phyloP scores from a whole-genome alignment of 2,329 filamentous ascomycete genomes.

The Colletotrichum musicola region DNA sequence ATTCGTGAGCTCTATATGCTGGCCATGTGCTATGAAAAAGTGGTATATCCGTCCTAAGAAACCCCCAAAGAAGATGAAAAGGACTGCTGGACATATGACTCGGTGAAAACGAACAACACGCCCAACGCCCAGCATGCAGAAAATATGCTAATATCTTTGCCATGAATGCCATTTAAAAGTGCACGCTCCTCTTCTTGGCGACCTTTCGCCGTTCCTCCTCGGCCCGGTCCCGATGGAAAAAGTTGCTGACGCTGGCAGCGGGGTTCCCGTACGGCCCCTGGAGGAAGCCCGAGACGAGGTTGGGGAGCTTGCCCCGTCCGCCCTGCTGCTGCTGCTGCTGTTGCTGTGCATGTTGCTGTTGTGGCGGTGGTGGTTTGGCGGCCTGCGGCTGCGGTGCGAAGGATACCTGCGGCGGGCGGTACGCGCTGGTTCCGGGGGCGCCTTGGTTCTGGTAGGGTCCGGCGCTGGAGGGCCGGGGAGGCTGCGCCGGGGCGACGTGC shows the following conservation, averaged over 20 bases:
- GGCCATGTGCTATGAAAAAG: neutral
- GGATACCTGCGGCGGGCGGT: slow-evolving; percentile 44
- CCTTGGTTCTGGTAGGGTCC: slow-evolving; percentile 32
- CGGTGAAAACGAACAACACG: neutral
- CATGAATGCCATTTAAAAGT: slow-evolving; percentile 50
- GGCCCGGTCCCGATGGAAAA: slow-evolving; percentile 53
- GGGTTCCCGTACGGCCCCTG: slow-evolving; percentile 51
- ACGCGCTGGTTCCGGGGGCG: slow-evolving; percentile 16
- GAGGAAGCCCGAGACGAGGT: slow-evolving; percentile 47
- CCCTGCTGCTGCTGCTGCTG: slow-evolving; percentile 34
- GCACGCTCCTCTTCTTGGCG: slow-evolving; percentile 62
- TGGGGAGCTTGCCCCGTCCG: slow-evolving; percentile 43
- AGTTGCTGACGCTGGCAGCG: slow-evolving; percentile 60
- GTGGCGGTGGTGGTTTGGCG: slow-evolving; percentile 13
- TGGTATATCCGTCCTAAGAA: slow-evolving; percentile 1
- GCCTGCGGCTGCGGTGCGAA: slow-evolving; percentile 39
- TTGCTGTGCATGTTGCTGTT: slow-evolving; percentile 35
- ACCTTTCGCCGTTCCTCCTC: slow-evolving; percentile 55
- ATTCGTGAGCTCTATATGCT: neutral
- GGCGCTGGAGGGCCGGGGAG: slow-evolving; percentile 35
- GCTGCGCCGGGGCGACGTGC: slow-evolving; percentile 37
- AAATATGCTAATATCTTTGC: neutral
- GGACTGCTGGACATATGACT: neutral
- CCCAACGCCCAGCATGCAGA: slow-evolving; percentile 14
- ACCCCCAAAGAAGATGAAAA: neutral